Evolutionary conservation across 345 rosid species (phyloP).

Genomic region (Hibiscus trionum): DNA sequence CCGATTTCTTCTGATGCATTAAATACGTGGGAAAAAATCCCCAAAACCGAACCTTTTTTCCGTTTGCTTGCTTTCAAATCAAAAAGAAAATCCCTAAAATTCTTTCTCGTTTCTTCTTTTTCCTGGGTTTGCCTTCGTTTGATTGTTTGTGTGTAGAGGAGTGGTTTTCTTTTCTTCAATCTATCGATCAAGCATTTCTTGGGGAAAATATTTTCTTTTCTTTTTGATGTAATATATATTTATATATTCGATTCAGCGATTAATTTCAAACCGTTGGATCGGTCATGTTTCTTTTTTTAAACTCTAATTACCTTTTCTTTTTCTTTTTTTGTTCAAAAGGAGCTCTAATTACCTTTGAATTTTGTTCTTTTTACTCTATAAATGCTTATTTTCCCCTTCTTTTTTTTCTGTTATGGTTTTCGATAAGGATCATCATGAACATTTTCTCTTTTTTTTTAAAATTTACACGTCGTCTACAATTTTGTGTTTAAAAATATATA

Average conservation of each 20-base stretch:
- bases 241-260: too few relatives aligned
- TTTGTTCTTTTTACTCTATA: neutral
- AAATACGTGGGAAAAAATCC: slow-evolving; percentile 23
- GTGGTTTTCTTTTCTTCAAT: neutral
- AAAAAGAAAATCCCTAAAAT: neutral
- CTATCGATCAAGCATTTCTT: neutral
- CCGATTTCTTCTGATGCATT: slow-evolving; percentile 99
- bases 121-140: neutral
- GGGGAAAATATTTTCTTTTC: neutral
- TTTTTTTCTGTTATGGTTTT: too few relatives aligned
- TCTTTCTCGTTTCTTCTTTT: neutral
- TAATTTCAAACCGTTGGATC: too few relatives aligned
- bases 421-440: too few relatives aligned
- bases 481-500: too few relatives aligned
- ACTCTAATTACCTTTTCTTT: neutral
- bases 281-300: neutral
- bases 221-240: too few relatives aligned
- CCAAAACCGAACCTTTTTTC: neutral
- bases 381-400: neutral
- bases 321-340: too few relatives aligned
- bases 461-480: too few relatives aligned
- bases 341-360: neutral
- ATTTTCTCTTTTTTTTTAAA: too few relatives aligned
- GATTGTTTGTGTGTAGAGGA: neutral
- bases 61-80: neutral